A percentile compares a stretch with the other conserved stretches of the same genome.
phyloP scores from a whole-genome alignment of 2,329 filamentous ascomycete species.

The Monilinia fructigena region DNA sequence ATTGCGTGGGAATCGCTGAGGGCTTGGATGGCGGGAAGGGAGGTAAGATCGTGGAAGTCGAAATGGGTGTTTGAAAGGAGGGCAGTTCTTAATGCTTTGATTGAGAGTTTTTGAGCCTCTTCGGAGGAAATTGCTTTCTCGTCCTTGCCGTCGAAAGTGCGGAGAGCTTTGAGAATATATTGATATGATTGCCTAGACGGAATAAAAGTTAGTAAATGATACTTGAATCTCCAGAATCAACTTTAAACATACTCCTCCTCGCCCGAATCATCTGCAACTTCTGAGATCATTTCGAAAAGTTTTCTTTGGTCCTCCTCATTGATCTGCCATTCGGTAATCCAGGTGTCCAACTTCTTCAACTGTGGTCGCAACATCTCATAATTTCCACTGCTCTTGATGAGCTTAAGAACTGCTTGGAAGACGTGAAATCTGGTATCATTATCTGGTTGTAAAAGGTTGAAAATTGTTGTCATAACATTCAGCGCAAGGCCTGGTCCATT shows the following conservation, averaged over 20 bases:
- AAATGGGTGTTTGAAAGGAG: conserved; percentile 65
- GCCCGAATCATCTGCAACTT: conserved; percentile 74
- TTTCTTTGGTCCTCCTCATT: conserved; percentile 80
- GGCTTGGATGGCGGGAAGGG: conserved; percentile 76
- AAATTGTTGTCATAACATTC: conserved; percentile 88
- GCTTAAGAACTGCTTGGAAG: conserved; percentile 81
- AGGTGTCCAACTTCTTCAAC: conserved; percentile 76
- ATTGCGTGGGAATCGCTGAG: conserved; percentile 80
- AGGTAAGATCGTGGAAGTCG: conserved; percentile 71
- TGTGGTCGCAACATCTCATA: conserved; percentile 84
- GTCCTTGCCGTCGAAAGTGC: conserved; percentile 57
- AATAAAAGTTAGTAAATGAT: conserved; percentile 23
- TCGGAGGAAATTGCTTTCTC: conserved; percentile 56
- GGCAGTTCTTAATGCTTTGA: conserved; percentile 66
- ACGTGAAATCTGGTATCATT: conserved; percentile 86
- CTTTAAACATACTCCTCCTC: conserved; percentile 65
- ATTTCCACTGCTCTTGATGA: conserved; percentile 71
- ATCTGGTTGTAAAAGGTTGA: conserved; percentile 81
- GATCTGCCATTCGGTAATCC: conserved; percentile 80
- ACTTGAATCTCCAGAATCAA: neutral
- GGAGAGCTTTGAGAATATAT: conserved; percentile 62
- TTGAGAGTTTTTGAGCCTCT: conserved; percentile 61
- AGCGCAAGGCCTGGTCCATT: conserved; percentile 85
- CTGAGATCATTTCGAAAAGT: conserved; percentile 78
- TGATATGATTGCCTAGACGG: conserved; percentile 59